Evolutionary conservation across 805 yeast genomes (phyloP).

Genomic region (Lachancea lanzarotensis): DNA sequence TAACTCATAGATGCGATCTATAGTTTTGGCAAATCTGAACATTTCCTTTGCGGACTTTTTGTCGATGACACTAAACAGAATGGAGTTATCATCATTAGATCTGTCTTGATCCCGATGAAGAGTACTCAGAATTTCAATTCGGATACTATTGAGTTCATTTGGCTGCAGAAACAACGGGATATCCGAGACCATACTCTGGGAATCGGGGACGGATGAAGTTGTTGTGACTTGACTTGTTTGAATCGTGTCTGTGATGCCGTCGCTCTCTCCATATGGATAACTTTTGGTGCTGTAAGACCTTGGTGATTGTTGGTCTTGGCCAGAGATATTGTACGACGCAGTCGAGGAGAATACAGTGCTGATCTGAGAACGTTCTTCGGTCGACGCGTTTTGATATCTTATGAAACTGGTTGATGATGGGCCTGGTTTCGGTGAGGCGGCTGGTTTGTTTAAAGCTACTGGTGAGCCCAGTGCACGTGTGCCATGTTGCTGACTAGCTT

Average conservation of each 20-base stretch:
- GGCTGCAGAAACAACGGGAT: constrained; percentile 52
- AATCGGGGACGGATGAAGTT: background rate
- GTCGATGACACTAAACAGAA: constrained; percentile 59
- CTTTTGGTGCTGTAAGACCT: background rate
- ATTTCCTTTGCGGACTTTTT: constrained; percentile 55
- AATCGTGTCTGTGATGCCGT: background rate
- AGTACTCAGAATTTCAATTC: constrained; percentile 44
- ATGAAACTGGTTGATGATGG: background rate
- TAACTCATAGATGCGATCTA: constrained; percentile 51
- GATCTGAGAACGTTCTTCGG: background rate
- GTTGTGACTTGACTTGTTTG: background rate
- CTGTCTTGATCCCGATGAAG: constrained; percentile 34
- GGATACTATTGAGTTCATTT: constrained; percentile 46
- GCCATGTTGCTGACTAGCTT: background rate
- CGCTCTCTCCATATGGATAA: background rate
- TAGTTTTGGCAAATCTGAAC: constrained; percentile 67
- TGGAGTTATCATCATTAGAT: constrained; percentile 49
- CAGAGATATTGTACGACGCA: background rate
- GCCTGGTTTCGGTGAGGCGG: background rate
- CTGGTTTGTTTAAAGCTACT: constrained; percentile 4
- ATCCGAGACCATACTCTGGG: constrained; percentile 26
- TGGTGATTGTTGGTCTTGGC: constrained; percentile 4
- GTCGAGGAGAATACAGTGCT: background rate
- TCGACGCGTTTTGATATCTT: background rate
- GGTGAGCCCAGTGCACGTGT: constrained; percentile 6